Evolutionary conservation across 768 basidiomycete species (phyloP).

Genomic region (Lactarius vividus): DNA sequence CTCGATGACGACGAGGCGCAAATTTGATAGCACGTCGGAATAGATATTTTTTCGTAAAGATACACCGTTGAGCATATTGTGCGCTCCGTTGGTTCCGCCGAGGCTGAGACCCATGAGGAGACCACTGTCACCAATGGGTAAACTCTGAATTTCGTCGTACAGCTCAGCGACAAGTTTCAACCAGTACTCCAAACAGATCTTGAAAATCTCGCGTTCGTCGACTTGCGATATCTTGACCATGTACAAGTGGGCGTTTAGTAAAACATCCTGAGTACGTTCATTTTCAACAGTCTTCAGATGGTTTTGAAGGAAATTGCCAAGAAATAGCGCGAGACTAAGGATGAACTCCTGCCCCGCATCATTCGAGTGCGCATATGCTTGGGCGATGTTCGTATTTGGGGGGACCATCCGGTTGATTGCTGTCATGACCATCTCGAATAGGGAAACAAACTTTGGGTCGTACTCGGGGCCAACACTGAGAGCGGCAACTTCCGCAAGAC

Average conservation of each 20-base stretch:
- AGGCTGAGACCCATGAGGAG: conserved; percentile 87
- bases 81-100: conserved; percentile 59
- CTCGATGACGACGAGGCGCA: conserved; percentile 94
- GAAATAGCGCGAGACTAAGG: conserved; percentile 95
- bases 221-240: conserved; percentile 98
- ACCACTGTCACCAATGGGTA: conserved; percentile 85
- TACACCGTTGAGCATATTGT: conserved; percentile 71
- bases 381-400: conserved; percentile 90
- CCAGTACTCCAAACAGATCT: conserved; percentile 99
- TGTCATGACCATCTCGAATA: conserved; percentile 99
- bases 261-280: conserved; percentile 82
- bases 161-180: conserved; percentile 91
- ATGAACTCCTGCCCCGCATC: conserved; percentile 97
- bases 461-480: conserved; percentile 95
- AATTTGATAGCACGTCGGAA: conserved; percentile 89
- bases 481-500: conserved; percentile 93
- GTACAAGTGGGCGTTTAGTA: conserved; percentile 95
- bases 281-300: conserved; percentile 95
- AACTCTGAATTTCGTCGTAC: conserved; percentile 93
- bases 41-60: conserved; percentile 92
- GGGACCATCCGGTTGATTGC: conserved; percentile 96
- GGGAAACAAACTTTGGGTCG: conserved; percentile 94
- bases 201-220: conserved; percentile 98
- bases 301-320: conserved; percentile 91
- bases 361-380: conserved; percentile 84